Evolutionary conservation across 2,329 filamentous ascomycete genomes (phyloP).

Genomic region (Gremmenia infestans): DNA sequence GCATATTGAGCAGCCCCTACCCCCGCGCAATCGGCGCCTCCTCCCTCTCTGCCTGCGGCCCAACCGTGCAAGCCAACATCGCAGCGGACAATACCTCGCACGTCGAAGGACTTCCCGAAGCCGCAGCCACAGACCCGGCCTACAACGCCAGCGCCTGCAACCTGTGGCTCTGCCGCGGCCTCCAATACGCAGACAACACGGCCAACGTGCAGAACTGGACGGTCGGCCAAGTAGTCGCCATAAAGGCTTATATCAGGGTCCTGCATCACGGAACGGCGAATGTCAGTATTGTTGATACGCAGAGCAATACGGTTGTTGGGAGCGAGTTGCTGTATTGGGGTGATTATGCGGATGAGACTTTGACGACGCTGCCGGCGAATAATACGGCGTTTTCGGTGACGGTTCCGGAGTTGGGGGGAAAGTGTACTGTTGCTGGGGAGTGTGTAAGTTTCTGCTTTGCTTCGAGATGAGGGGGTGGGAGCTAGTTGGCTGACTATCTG

Average conservation of each 20-base stretch:
- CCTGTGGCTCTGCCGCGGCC: conserved; percentile 43
- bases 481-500: conserved; percentile 34
- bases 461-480: neutral
- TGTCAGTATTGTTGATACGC: conserved; percentile 47
- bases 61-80: conserved; percentile 33
- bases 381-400: conserved; percentile 48
- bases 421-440: conserved; percentile 18
- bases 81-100: conserved; percentile 25
- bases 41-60: conserved; percentile 41
- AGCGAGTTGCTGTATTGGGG: conserved; percentile 42
- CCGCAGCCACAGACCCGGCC: conserved; percentile 31
- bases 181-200: conserved; percentile 39
- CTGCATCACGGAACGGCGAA: conserved; percentile 50
- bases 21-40: conserved; percentile 37
- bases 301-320: conserved; percentile 44
- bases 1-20: conserved; percentile 38
- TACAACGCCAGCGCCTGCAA: conserved; percentile 30
- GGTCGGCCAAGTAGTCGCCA: conserved; percentile 38
- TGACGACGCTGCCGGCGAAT: conserved; percentile 36
- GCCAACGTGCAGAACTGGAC: conserved; percentile 38
- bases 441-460: conserved; percentile 16
- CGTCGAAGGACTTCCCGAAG: conserved; percentile 31
- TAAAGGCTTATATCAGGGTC: conserved; percentile 39
- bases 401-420: conserved; percentile 48
- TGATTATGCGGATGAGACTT: conserved; percentile 42